Percentiles rank a stretch among this genome's conserved stretches.
These are phyloP conservation scores for Orobanche coerulescens DNA, from an alignment of 257 asterid genomes.

Conservation along the genomic window DNA sequence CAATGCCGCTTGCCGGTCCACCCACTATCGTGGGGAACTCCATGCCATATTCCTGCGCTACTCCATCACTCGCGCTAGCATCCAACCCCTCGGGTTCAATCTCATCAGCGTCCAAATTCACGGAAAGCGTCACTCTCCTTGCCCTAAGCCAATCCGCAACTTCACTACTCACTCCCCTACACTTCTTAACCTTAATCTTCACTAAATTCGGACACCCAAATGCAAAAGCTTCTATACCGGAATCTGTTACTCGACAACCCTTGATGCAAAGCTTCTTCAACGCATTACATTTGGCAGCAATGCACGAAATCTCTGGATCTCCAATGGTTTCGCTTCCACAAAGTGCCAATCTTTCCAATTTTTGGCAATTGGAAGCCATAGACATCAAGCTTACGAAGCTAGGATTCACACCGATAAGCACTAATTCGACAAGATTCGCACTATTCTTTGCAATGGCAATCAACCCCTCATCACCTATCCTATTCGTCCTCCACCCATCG, in stretches of 20 bases:
- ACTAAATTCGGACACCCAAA: conserved; percentile 80
- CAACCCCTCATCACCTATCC: conserved; percentile 76
- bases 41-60: conserved; percentile 40
- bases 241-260: conserved; percentile 69
- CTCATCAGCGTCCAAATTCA: conserved; percentile 66
- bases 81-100: conserved; percentile 40
- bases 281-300: conserved; percentile 55
- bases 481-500: conserved; percentile 88
- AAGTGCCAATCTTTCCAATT: conserved; percentile 75
- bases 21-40: conserved; percentile 37
- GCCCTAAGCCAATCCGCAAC: conserved; percentile 61
- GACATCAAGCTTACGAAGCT: conserved; percentile 47
- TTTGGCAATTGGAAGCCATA: conserved; percentile 58
- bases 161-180: conserved; percentile 59
- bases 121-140: conserved; percentile 46
- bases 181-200: conserved; percentile 79
- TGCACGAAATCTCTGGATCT: conserved; percentile 65
- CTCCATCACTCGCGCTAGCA: conserved; percentile 47
- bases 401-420: conserved; percentile 79
- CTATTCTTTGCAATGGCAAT: conserved; percentile 58
- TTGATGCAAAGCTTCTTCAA: conserved; percentile 81
- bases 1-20: conserved; percentile 17
- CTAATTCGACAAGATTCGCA: conserved; percentile 61
- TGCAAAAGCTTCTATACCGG: conserved; percentile 74
- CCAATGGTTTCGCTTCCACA: conserved; percentile 91